These are phyloP conservation scores for Apophysomyces elegans DNA, from an alignment of 371 early-diverging fungal genomes.

Conservation along the genomic window DNA sequence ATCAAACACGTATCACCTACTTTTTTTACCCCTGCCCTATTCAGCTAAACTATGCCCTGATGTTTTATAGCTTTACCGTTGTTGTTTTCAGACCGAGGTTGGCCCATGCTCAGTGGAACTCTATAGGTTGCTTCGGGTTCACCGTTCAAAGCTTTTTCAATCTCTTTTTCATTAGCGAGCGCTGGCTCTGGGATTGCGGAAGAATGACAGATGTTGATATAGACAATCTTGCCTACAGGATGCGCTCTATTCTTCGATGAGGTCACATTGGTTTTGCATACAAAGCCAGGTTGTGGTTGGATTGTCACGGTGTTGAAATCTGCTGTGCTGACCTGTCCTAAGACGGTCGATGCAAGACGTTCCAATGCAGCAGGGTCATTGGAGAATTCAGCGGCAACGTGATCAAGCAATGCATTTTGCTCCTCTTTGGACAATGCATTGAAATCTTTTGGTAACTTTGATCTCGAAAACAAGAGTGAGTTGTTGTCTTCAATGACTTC, in stretches of 20 bases:
- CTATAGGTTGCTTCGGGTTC: conserved; percentile 63
- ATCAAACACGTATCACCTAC: conserved; percentile 57
- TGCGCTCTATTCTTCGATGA: conserved; percentile 22
- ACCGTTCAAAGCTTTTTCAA: conserved; percentile 64
- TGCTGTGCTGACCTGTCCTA: conserved; percentile 16
- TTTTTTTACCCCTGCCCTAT: conserved; percentile 9
- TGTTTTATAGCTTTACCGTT: conserved; percentile 16
- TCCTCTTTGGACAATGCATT: conserved; percentile 36
- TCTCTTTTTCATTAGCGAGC: conserved; percentile 61
- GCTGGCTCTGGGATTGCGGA: conserved; percentile 64
- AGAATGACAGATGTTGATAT: conserved; percentile 76
- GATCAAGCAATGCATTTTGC: conserved; percentile 31
- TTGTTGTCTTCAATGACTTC: conserved; percentile 24
- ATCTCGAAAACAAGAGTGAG: conserved; percentile 14
- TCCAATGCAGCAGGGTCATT: conserved; percentile 35
- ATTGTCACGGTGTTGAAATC: conserved; percentile 33
- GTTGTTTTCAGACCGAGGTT: conserved; percentile 27
- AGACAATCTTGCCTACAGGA: conserved; percentile 44
- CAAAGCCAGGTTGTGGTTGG: conserved; percentile 65
- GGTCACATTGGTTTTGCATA: conserved; percentile 57
- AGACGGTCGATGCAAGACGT: conserved; percentile 23
- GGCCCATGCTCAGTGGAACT: conserved; percentile 69
- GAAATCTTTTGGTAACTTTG: conserved; percentile 10
- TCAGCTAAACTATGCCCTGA: not conserved
- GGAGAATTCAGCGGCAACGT: conserved; percentile 35